A percentile compares a stretch with the other conserved stretches of the same genome.
phyloP scores from a whole-genome alignment of 345 rosid genomes.

The Acer negundo region DNA sequence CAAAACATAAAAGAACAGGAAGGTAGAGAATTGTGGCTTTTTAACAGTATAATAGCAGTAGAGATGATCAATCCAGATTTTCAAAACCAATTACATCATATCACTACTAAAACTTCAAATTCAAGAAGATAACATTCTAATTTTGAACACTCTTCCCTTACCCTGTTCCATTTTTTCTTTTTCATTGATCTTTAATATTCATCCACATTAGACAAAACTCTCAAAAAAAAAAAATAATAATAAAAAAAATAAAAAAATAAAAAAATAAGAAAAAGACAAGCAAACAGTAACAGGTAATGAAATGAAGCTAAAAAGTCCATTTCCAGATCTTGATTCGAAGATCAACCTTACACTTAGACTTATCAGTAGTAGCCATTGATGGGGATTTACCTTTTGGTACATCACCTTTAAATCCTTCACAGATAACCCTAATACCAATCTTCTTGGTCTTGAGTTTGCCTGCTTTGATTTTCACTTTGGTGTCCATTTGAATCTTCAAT shows the following conservation, averaged over 20 bases:
- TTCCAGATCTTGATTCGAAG: slow-evolving; percentile 91
- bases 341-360: slow-evolving; percentile 77
- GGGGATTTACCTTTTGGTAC: slow-evolving; percentile 77
- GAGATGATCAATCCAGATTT: background rate
- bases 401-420: slow-evolving; percentile 64
- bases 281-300: slow-evolving; percentile 10
- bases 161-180: slow-evolving; percentile 4
- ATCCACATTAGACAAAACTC: slow-evolving; percentile 28
- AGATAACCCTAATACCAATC: slow-evolving; percentile 72
- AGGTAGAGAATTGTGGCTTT: background rate
- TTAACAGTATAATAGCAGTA: background rate
- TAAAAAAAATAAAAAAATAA: background rate
- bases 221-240: slow-evolving; percentile 2
- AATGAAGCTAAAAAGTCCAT: slow-evolving; percentile 52
- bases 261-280: background rate
- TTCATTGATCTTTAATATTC: slow-evolving; percentile 19
- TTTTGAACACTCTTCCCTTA: slow-evolving; percentile 11
- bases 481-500: slow-evolving; percentile 59
- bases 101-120: background rate
- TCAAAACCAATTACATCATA: slow-evolving; percentile 16
- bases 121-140: background rate
- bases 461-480: slow-evolving; percentile 60
- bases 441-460: slow-evolving; percentile 69
- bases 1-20: too few relatives aligned
- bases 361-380: slow-evolving; percentile 47